Evolutionary conservation across 768 basidiomycete species (phyloP).

Genomic region (Kwoniella shandongensis): DNA sequence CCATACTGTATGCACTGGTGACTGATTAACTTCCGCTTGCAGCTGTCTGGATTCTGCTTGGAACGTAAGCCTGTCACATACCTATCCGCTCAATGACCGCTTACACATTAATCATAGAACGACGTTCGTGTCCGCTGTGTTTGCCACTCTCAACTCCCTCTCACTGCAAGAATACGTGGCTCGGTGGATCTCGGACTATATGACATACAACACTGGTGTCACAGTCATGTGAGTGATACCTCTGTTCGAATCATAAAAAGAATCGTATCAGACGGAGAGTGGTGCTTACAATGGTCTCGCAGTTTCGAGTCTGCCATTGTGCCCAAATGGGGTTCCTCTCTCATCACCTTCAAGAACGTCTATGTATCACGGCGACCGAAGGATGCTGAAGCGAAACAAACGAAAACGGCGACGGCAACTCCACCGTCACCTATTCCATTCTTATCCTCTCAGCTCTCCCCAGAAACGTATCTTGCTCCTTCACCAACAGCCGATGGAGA

Average conservation of each 20-base stretch:
- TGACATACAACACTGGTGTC: slow-evolving; percentile 89
- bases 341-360: slow-evolving; percentile 94
- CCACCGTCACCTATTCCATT: slow-evolving; percentile 42
- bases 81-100: slow-evolving; percentile 1
- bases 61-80: slow-evolving; percentile 66
- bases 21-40: not conserved
- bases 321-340: slow-evolving; percentile 94
- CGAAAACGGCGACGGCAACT: slow-evolving; percentile 29
- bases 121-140: slow-evolving; percentile 91
- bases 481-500: slow-evolving; percentile 33
- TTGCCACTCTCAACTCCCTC: slow-evolving; percentile 83
- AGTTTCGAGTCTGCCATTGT: slow-evolving; percentile 94
- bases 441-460: slow-evolving; percentile 38
- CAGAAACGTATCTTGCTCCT: slow-evolving; percentile 36
- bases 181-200: slow-evolving; percentile 81
- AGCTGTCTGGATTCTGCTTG: slow-evolving; percentile 87
- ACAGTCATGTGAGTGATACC: slow-evolving; percentile 68
- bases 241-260: not conserved
- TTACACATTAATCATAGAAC: slow-evolving; percentile 59
- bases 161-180: slow-evolving; percentile 71
- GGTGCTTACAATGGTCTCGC: slow-evolving; percentile 1
- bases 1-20: not conserved
- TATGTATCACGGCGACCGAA: slow-evolving; percentile 76
- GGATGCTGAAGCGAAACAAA: slow-evolving; percentile 37
- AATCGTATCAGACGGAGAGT: not conserved